These are phyloP conservation scores for Fusarium staphyleae DNA, from an alignment of 2,329 filamentous ascomycete species.

Conservation along the genomic window DNA sequence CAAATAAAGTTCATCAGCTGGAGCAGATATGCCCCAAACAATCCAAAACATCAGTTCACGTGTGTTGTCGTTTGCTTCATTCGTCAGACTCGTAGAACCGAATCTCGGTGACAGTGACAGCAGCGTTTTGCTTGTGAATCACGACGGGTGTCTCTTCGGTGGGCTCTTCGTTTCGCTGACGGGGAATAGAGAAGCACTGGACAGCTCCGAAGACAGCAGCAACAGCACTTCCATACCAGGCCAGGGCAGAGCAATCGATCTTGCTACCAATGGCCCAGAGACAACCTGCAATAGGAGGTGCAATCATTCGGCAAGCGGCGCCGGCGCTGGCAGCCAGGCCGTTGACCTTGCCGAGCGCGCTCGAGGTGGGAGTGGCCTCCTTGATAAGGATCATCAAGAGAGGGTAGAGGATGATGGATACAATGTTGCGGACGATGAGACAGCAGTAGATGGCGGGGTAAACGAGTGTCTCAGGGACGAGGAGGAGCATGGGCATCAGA, in stretches of 20 bases:
- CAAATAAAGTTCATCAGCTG: not conserved
- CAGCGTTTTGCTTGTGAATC: slow-evolving; percentile 22
- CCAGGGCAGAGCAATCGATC: slow-evolving; percentile 65
- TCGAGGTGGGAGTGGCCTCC: slow-evolving; percentile 65
- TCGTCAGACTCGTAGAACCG: slow-evolving; percentile 41
- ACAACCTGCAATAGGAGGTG: slow-evolving; percentile 69
- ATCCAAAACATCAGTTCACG: not conserved
- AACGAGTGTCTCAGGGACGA: slow-evolving; percentile 59
- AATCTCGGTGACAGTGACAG: slow-evolving; percentile 42
- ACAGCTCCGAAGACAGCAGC: slow-evolving; percentile 64
- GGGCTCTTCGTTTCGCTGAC: slow-evolving; percentile 37
- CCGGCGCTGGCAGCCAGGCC: slow-evolving; percentile 71
- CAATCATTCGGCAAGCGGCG: slow-evolving; percentile 71
- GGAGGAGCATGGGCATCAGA: slow-evolving; percentile 64
- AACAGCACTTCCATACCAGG: slow-evolving; percentile 68
- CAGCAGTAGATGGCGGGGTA: slow-evolving; percentile 66
- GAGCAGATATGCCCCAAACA: not conserved
- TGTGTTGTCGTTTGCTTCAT: not conserved
- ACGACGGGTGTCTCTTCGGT: slow-evolving; percentile 43
- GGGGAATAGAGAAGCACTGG: slow-evolving; percentile 65
- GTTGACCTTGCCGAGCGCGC: slow-evolving; percentile 69
- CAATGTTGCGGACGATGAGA: slow-evolving; percentile 64
- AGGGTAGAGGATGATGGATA: slow-evolving; percentile 71
- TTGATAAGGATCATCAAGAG: slow-evolving; percentile 73
- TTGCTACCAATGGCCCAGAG: slow-evolving; percentile 67